phyloP scores from a whole-genome alignment of 768 basidiomycete species.

The Suillus occidentalis region DNA sequence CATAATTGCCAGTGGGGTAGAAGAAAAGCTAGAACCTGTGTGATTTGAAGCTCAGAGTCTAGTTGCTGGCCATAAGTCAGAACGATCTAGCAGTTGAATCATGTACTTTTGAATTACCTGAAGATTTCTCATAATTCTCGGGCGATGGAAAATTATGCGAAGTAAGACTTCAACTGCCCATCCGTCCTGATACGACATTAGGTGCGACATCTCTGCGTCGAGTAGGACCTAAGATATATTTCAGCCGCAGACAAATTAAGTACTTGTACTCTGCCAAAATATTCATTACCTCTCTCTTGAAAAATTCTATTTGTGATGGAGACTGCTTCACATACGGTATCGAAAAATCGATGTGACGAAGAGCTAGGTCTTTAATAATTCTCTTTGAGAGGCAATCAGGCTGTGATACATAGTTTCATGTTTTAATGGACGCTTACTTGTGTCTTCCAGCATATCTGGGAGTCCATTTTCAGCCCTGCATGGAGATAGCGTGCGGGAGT shows the following conservation, averaged over 20 bases:
- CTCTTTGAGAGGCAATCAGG: neutral
- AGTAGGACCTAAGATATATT: neutral
- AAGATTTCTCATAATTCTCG: neutral
- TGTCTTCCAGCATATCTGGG: neutral
- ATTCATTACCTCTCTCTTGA: conserved; percentile 1
- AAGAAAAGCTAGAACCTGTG: neutral
- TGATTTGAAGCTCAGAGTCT: neutral
- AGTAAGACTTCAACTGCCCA: neutral
- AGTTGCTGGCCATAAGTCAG: neutral
- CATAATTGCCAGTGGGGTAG: neutral
- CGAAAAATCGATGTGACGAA: conserved; percentile 2
- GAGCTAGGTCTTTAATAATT: neutral
- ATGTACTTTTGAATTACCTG: neutral
- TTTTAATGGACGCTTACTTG: neutral
- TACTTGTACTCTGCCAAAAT: neutral
- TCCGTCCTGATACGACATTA: neutral
- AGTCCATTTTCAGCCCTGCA: neutral
- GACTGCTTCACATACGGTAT: neutral
- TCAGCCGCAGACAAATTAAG: neutral
- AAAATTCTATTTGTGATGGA: neutral
- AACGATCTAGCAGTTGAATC: too few relatives aligned
- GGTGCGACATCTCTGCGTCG: neutral
- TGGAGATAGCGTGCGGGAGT: neutral
- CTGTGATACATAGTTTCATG: too few relatives aligned
- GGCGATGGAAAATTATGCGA: neutral